phyloP scores from a whole-genome alignment of 108 stramenopile species.

The Nitzschia sp. region DNA sequence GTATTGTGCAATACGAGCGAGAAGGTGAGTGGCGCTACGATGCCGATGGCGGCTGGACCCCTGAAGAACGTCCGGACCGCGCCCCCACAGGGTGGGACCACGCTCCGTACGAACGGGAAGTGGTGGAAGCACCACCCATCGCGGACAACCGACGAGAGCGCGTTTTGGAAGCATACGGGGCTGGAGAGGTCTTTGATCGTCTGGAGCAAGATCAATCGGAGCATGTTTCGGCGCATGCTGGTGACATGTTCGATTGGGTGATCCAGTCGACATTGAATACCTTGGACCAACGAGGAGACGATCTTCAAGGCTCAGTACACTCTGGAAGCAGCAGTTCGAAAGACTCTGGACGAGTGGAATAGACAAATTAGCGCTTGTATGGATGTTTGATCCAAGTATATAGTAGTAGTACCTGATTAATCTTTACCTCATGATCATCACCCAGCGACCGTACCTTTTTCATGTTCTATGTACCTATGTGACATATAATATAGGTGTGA shows the following conservation, averaged over 20 bases:
- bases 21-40: slow-evolving; percentile 31
- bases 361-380: too few relatives aligned
- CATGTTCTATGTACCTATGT: too few relatives aligned
- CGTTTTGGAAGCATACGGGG: slow-evolving; percentile 23
- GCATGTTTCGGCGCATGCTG: slow-evolving; percentile 7
- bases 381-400: too few relatives aligned
- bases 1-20: slow-evolving; percentile 38
- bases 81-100: slow-evolving; percentile 27
- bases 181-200: slow-evolving; percentile 34
- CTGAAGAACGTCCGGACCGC: slow-evolving; percentile 23
- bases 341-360: background rate
- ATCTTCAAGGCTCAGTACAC: slow-evolving; percentile 29
- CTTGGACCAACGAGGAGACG: slow-evolving; percentile 37
- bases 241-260: slow-evolving; percentile 47
- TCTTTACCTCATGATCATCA: too few relatives aligned
- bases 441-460: too few relatives aligned
- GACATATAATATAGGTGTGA: too few relatives aligned
- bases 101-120: slow-evolving; percentile 26
- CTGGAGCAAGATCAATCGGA: slow-evolving; percentile 31
- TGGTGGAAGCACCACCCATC: background rate
- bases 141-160: slow-evolving; percentile 31
- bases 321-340: slow-evolving; percentile 7
- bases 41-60: slow-evolving; percentile 32
- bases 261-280: slow-evolving; percentile 43
- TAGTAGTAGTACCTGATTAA: too few relatives aligned